phyloP scores from a whole-genome alignment of 2,329 filamentous ascomycete species.

The Cladosporium cucumerinum region DNA sequence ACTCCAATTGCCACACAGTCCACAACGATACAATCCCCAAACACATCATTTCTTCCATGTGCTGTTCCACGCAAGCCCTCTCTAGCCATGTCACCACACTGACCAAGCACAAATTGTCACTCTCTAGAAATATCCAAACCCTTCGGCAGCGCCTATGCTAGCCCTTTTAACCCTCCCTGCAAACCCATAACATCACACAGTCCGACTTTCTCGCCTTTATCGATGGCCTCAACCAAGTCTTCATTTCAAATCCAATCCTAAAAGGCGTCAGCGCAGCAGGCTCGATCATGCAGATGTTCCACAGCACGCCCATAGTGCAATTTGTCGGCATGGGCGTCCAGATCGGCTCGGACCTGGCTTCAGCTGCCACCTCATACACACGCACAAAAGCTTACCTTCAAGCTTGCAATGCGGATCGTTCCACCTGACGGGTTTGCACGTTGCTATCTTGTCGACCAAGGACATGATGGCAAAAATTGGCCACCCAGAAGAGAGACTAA shows the following conservation, averaged over 20 bases:
- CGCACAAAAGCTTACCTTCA: slow-evolving; percentile 1
- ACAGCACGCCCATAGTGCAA: slow-evolving; percentile 25
- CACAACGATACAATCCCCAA: neutral
- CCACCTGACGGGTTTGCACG: neutral
- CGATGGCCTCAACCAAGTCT: slow-evolving; percentile 30
- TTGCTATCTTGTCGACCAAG: neutral
- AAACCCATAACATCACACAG: slow-evolving; percentile 16
- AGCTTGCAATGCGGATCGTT: neutral
- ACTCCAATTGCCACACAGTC: neutral
- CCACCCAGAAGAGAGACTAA: neutral
- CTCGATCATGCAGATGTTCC: slow-evolving; percentile 21
- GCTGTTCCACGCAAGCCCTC: neutral
- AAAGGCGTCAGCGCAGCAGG: slow-evolving; percentile 26
- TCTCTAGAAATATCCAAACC: neutral
- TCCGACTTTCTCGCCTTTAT: slow-evolving; percentile 30
- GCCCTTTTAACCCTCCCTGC: slow-evolving; percentile 6
- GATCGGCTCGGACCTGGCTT: neutral
- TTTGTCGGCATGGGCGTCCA: slow-evolving; percentile 23
- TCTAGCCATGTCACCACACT: neutral
- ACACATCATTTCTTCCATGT: neutral
- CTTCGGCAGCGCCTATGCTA: neutral
- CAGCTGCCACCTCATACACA: neutral
- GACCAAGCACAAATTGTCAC: neutral
- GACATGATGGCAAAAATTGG: slow-evolving; percentile 6
- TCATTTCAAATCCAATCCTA: slow-evolving; percentile 29